Evolutionary conservation across 805 yeast species (phyloP), one percentile per base, ranked within the genome.

Genomic region (Metschnikowia hibisci): DNA sequence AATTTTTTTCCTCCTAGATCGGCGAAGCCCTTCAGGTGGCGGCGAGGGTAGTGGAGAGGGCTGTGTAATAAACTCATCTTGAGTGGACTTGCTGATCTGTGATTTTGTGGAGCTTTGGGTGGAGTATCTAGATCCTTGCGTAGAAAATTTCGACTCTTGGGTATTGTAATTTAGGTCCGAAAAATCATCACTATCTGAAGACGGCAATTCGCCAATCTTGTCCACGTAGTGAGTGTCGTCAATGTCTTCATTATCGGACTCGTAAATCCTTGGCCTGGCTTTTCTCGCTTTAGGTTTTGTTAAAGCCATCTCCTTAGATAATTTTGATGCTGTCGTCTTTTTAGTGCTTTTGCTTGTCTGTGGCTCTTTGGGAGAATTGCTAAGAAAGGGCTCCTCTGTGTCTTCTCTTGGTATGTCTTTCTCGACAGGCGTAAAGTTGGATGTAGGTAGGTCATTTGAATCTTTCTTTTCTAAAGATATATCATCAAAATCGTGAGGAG

Each of bases 1-100:
- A 6, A 84, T 73, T 48, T 77, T 76, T 0, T 78, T 76, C 54
- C 96, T 71, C 26, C 74, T 69, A 0, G 95, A 84, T 50, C 86
- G 67, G 49, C 95, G 69, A 2, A 77, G 55, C 0, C 80, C 77
- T 43, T 66, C 72, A 6, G 71, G 71, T 6, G 73, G 73, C 1
- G 75, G 74, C 4, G 73, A 66, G 2, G 74, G 75, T 25, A 67
- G 59, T 6, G 71, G 71, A 0, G 66, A 57, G 2, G 62, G 63
- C 27, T 54, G 52, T 6, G 50, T 45, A 13, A 48, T 47, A 12
- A 39, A 32, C 30, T 49, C 53, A 20, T 31, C 31, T 11, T 39
- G 35, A 25, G 42, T 23, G 14, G 32, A 18, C 31, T 32, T 39
- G 20, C 42, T 32, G 6, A 12, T 6, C n/a, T 23, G 40, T 14